These are phyloP conservation scores for Plasmodium billcollinsi DNA, from an alignment of 169 alveolate genomes.

Conservation along the genomic window DNA sequence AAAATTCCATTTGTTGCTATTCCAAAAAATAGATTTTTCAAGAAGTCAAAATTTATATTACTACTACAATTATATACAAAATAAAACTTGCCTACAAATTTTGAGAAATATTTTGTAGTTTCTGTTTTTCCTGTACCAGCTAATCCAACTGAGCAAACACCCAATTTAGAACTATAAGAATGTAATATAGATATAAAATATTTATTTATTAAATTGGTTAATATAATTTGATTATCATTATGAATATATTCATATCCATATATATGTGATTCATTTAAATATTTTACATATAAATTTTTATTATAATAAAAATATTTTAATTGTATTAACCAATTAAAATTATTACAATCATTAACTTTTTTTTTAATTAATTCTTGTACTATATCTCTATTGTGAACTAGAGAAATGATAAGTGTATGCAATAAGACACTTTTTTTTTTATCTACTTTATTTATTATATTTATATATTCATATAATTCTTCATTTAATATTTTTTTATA, in stretches of 20 bases:
- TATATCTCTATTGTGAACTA: slow-evolving; percentile 75
- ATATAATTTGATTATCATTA: slow-evolving; percentile 95
- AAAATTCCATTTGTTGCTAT: slow-evolving; percentile 97
- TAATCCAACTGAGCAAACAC: slow-evolving; percentile 99
- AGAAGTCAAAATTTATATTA: slow-evolving; percentile 96
- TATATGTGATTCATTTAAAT: slow-evolving; percentile 85
- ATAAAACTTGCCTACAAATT: slow-evolving; percentile 96
- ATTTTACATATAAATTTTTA: slow-evolving; percentile 67
- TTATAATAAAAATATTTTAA: slow-evolving; percentile 61
- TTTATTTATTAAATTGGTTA: slow-evolving; percentile 99
- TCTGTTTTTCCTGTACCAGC: slow-evolving; percentile 99
- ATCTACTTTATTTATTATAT: slow-evolving; percentile 60
- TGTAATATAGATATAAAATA: slow-evolving; percentile 96
- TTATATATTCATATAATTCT: slow-evolving; percentile 66
- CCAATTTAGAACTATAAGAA: slow-evolving; percentile 96
- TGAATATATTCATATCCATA: slow-evolving; percentile 99
- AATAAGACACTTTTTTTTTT: slow-evolving; percentile 70
- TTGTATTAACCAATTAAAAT: slow-evolving; percentile 74
- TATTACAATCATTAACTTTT: slow-evolving; percentile 43
- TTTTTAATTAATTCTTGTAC: slow-evolving; percentile 71
- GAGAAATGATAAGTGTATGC: slow-evolving; percentile 62
- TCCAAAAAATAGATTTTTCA: slow-evolving; percentile 97
- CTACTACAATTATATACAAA: slow-evolving; percentile 99
- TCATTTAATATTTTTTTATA: slow-evolving; percentile 64
- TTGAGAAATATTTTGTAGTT: slow-evolving; percentile 97